Evolutionary conservation across 139 green algal species (phyloP).

Genomic region (Diplosphaera chodatii): DNA sequence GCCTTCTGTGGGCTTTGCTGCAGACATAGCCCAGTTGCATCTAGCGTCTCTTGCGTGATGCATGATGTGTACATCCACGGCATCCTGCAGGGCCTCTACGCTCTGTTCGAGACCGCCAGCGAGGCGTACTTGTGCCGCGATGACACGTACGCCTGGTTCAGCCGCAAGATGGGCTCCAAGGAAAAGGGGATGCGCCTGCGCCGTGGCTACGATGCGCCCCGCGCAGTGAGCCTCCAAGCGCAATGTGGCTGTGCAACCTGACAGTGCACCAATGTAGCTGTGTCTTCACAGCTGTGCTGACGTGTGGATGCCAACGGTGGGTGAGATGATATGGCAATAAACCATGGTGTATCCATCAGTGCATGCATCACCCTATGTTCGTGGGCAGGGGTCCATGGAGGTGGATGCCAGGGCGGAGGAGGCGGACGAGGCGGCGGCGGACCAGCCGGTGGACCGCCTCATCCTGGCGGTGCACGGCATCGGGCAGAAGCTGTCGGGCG

Average conservation of each 20-base stretch:
- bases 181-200: constrained; percentile 26
- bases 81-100: constrained; percentile 29
- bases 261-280: too few relatives aligned
- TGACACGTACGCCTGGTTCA: constrained; percentile 24
- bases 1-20: too few relatives aligned
- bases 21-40: too few relatives aligned
- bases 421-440: constrained; percentile 22
- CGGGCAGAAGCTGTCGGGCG: constrained; percentile 50
- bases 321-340: too few relatives aligned
- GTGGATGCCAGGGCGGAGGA: constrained; percentile 30
- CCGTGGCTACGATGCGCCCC: constrained; percentile 35
- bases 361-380: too few relatives aligned
- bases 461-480: constrained; percentile 75
- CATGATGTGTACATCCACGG: too few relatives aligned
- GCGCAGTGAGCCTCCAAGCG: not conserved
- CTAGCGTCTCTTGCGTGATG: too few relatives aligned
- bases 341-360: too few relatives aligned
- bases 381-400: constrained; percentile 21
- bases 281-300: too few relatives aligned
- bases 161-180: constrained; percentile 5
- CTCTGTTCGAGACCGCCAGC: constrained; percentile 29
- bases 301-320: too few relatives aligned
- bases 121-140: constrained; percentile 38
- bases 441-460: constrained; percentile 25
- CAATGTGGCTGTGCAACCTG: too few relatives aligned